These are phyloP conservation scores for Stromatinia cepivora DNA, from an alignment of 2,329 filamentous ascomycete species.

Conservation along the genomic window DNA sequence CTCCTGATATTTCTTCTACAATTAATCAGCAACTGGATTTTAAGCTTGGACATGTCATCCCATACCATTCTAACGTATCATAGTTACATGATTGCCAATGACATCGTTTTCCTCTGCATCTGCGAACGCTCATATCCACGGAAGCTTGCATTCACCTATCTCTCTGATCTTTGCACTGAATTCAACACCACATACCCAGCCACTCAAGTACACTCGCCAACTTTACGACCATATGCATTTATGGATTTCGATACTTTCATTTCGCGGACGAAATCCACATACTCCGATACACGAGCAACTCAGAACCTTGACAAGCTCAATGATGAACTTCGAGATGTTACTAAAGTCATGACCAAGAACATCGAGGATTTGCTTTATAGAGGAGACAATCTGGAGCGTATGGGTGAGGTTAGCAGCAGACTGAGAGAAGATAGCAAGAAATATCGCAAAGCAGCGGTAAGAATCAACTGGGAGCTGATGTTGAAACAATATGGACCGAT, in stretches of 20 bases:
- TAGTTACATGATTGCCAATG: conserved; percentile 81
- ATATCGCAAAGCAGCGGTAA: conserved; percentile 86
- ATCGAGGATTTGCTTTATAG: conserved; percentile 96
- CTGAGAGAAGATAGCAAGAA: conserved; percentile 91
- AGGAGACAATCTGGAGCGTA: conserved; percentile 90
- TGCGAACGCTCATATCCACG: conserved; percentile 92
- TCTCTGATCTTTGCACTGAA: conserved; percentile 85
- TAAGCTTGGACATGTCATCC: background rate
- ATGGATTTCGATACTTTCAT: conserved; percentile 99
- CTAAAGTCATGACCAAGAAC: conserved; percentile 99
- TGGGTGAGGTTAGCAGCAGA: conserved; percentile 90
- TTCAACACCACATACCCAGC: conserved; percentile 83
- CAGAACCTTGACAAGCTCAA: conserved; percentile 95
- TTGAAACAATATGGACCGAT: conserved; percentile 96
- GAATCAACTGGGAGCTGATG: conserved; percentile 97
- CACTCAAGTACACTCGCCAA: conserved; percentile 69
- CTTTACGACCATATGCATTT: conserved; percentile 88
- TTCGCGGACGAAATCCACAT: conserved; percentile 85
- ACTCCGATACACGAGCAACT: conserved; percentile 86
- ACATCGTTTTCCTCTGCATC: conserved; percentile 90
- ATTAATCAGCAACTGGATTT: background rate
- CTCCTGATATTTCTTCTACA: background rate
- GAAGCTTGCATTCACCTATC: conserved; percentile 98
- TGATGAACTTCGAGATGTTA: conserved; percentile 95
- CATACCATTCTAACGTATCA: conserved; percentile 13